These are phyloP conservation scores for Claviceps capensis DNA, from an alignment of 2,329 filamentous ascomycete species.

Conservation along the genomic window DNA sequence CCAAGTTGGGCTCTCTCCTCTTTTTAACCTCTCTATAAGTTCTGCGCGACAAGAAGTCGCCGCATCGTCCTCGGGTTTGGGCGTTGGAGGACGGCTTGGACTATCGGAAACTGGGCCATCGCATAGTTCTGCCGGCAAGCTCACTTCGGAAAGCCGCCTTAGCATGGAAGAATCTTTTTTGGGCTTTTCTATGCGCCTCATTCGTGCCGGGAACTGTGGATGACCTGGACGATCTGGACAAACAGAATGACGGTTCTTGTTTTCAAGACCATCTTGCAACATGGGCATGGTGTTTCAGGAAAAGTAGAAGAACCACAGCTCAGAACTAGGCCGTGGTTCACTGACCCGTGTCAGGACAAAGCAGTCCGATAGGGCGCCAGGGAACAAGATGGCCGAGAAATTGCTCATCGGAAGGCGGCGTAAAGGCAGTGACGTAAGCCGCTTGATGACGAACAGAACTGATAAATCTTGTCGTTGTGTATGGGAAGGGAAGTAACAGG, in stretches of 20 bases:
- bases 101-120: slow-evolving; percentile 40
- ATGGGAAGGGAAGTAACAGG: too few relatives aligned
- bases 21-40: slow-evolving; percentile 75
- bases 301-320: slow-evolving; percentile 20
- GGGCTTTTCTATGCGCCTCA: slow-evolving; percentile 8
- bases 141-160: slow-evolving; percentile 40
- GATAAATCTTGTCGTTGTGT: neutral
- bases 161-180: slow-evolving; percentile 5
- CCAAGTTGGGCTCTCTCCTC: slow-evolving; percentile 64
- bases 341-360: slow-evolving; percentile 6
- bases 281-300: slow-evolving; percentile 36
- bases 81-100: slow-evolving; percentile 15
- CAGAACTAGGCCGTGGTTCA: slow-evolving; percentile 12
- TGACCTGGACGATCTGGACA: too few relatives aligned
- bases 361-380: neutral
- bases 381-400: neutral
- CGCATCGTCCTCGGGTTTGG: slow-evolving; percentile 12
- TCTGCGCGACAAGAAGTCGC: slow-evolving; percentile 52
- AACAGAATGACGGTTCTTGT: slow-evolving; percentile 14
- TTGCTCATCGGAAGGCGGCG: neutral
- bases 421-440: neutral
- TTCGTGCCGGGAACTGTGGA: slow-evolving; percentile 12
- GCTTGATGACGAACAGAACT: neutral
- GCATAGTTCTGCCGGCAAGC: slow-evolving; percentile 46
- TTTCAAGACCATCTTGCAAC: slow-evolving; percentile 37